Evolutionary conservation across 1,284 basidiomycete genomes (phyloP).

Genomic region (Mycena citricolor): DNA sequence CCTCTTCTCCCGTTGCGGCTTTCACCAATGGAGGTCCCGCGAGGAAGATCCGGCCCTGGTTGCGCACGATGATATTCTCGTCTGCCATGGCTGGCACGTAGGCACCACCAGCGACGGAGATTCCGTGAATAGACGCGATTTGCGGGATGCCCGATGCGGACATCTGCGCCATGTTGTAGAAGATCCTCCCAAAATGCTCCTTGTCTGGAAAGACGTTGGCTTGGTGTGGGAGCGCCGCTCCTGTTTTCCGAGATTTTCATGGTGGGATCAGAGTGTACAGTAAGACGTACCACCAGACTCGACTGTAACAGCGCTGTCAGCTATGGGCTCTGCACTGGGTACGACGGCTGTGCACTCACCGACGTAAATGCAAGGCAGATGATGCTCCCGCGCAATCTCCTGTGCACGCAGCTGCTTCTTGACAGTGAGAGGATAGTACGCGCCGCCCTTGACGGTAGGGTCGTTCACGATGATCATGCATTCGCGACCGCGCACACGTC

Average conservation of each 20-base stretch:
- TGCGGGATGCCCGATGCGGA: constrained; percentile 89
- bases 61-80: constrained; percentile 91
- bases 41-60: constrained; percentile 94
- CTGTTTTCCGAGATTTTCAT: background rate
- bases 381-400: constrained; percentile 88
- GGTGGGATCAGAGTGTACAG: background rate
- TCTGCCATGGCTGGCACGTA: constrained; percentile 98
- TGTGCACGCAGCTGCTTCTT: constrained; percentile 97
- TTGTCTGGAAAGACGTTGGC: constrained; percentile 90
- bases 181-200: constrained; percentile 94
- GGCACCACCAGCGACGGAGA: constrained; percentile 88
- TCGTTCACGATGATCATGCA: constrained; percentile 93
- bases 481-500: constrained; percentile 76
- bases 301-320: constrained; percentile 63
- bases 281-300: constrained; percentile 70
- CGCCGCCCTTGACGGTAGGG: constrained; percentile 91
- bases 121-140: constrained; percentile 91
- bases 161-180: constrained; percentile 97
- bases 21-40: constrained; percentile 95
- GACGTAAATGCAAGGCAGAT: constrained; percentile 89
- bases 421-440: constrained; percentile 91
- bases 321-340: background rate
- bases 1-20: constrained; percentile 91
- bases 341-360: constrained; percentile 50
- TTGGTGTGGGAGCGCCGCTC: constrained; percentile 90